Evolutionary conservation across 1,139 yeast genomes (phyloP).

Genomic region (Maudiozyma humilis): DNA sequence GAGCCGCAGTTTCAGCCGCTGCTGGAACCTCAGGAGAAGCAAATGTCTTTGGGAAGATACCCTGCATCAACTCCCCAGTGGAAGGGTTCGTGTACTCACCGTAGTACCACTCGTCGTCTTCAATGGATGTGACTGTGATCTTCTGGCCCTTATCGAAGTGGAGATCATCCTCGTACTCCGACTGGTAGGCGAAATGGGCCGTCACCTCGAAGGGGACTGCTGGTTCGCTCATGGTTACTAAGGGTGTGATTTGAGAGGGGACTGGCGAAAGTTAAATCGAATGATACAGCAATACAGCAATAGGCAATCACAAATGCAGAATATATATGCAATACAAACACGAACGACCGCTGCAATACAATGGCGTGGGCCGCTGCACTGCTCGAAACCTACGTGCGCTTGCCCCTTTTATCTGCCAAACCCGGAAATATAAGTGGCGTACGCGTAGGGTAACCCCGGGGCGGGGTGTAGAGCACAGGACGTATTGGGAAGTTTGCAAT

Average conservation of each 20-base stretch:
- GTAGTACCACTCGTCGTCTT: constrained; percentile 85
- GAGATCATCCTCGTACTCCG: constrained; percentile 81
- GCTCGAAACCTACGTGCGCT: no score
- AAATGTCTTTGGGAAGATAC: constrained; percentile 84
- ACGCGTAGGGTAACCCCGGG: background rate
- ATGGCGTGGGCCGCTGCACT: no score
- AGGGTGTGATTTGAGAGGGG: no score
- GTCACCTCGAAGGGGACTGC: constrained; percentile 56
- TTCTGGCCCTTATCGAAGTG: constrained; percentile 57
- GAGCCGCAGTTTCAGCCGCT: background rate
- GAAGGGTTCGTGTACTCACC: constrained; percentile 49
- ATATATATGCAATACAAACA: no score
- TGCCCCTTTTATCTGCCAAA: background rate
- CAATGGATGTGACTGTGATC: constrained; percentile 66
- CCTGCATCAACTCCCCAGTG: constrained; percentile 39
- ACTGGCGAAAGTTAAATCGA: no score
- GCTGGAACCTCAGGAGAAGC: constrained; percentile 38
- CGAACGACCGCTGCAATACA: no score
- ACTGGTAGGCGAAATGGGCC: constrained; percentile 63
- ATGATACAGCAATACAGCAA: no score
- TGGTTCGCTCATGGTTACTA: constrained; percentile 20
- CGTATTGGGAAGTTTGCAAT: no score
- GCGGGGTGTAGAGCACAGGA: no score
- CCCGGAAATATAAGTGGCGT: background rate
- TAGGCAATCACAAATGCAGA: no score